Evolutionary conservation across 2,329 filamentous ascomycete genomes (phyloP).

Genomic region (Piedraia hortae): DNA sequence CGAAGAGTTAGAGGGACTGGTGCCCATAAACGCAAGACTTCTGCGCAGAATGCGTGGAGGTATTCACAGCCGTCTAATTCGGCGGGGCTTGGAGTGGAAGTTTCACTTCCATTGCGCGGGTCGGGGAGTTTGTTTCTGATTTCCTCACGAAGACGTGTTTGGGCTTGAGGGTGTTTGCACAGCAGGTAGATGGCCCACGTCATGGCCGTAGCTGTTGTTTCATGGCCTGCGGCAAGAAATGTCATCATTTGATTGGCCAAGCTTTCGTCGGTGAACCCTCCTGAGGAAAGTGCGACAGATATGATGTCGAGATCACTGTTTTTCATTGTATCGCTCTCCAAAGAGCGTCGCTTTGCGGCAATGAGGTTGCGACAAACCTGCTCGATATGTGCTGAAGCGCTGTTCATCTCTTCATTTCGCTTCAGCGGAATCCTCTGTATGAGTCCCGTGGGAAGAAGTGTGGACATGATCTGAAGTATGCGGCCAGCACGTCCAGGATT

Average conservation of each 20-base stretch:
- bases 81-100: constrained; percentile 20
- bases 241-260: constrained; percentile 81
- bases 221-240: constrained; percentile 44
- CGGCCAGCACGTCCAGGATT: constrained; percentile 22
- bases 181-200: constrained; percentile 28
- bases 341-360: constrained; percentile 33
- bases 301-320: constrained; percentile 42
- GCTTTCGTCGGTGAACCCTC: constrained; percentile 48
- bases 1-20: constrained; percentile 48
- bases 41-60: constrained; percentile 51
- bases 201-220: constrained; percentile 26
- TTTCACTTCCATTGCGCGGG: constrained; percentile 14
- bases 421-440: constrained; percentile 37
- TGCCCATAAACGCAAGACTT: constrained; percentile 44
- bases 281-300: constrained; percentile 50
- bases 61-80: constrained; percentile 52
- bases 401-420: constrained; percentile 36
- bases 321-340: constrained; percentile 9
- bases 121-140: constrained; percentile 21
- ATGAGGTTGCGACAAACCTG: constrained; percentile 41
- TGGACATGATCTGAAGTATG: constrained; percentile 18
- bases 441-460: constrained; percentile 37
- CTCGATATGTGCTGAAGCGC: constrained; percentile 32
- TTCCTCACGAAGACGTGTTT: constrained; percentile 23
- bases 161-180: constrained; percentile 21